Evolutionary conservation across 371 early-diverging fungal species (phyloP).

Genomic region (Mortierella sp.): DNA sequence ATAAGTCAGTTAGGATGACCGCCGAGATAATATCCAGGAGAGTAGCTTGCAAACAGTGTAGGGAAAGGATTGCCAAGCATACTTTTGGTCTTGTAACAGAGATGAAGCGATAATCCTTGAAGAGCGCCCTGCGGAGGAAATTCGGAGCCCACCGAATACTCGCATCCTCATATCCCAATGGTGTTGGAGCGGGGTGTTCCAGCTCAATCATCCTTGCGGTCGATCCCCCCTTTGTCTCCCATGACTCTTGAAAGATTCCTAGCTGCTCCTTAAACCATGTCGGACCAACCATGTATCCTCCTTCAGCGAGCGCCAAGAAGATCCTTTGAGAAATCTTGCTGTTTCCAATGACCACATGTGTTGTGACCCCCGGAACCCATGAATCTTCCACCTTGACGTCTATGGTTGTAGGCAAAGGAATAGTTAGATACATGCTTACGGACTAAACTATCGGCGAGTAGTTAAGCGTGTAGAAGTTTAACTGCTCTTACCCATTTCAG

Average conservation of each 20-base stretch:
- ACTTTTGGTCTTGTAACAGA: constrained; percentile 32
- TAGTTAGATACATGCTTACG: neutral
- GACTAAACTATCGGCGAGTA: neutral
- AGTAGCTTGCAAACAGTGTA: no score
- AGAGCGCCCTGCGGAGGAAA: constrained; percentile 18
- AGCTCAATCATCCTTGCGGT: constrained; percentile 21
- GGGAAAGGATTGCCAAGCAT: neutral
- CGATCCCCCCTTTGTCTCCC: constrained; percentile 34
- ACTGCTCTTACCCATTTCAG: constrained; percentile 34
- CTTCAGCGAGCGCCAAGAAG: constrained; percentile 45
- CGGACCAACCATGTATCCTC: constrained; percentile 32
- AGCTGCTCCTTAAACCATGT: constrained; percentile 29
- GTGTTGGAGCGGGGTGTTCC: constrained; percentile 25
- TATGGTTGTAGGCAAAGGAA: neutral
- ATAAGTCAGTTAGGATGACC: no score
- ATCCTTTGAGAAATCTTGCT: constrained; percentile 36
- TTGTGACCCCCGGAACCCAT: constrained; percentile 42
- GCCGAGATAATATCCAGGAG: neutral
- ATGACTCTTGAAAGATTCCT: constrained; percentile 19
- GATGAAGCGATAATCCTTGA: constrained; percentile 38
- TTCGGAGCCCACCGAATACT: constrained; percentile 42
- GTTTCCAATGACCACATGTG: constrained; percentile 40
- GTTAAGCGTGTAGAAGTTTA: neutral
- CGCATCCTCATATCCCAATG: constrained; percentile 2
- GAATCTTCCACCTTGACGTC: constrained; percentile 42